Evolutionary conservation across 257 asterid species (phyloP), one percentile per base, ranked within the genome.

Genomic region (Solanum chiquidenum): DNA sequence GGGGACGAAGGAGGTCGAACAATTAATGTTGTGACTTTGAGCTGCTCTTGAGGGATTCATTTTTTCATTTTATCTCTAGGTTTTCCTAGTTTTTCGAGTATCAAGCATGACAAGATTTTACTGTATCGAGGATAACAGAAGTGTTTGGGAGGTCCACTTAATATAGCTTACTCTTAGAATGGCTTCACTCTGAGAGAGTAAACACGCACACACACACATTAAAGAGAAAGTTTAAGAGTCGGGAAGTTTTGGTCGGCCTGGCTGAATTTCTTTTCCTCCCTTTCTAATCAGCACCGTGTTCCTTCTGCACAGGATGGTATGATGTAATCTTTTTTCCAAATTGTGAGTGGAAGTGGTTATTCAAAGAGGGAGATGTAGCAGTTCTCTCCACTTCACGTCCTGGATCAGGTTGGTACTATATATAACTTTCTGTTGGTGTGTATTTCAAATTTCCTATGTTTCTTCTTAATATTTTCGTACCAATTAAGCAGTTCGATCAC

Each of bases 311-410:
- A 95, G 98, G 99, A 89, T 95, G 98, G 99, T 97, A 91, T 90
- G 99, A 97, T 92, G 99, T 94, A 89, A 93, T 95, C 89, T 90
- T 97, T 68, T 77, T 87, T 88, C 98, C 99, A 42, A 93, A 94
- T 29, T 91, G 91, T 82, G 98, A 96, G 87, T 76, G 91, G 92
- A 96, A 94, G 89, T 97, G 98, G 99, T 90, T 94, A 46, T 97
- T 97, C 90, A 97, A 97, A 91, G 99, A 97, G 88, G 99, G 99
- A 55, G 99, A 97, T 85, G 99, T 97, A 77, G 99, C 99, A 68
- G 99, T 97, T 91, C 95, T 97, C 83, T 97, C 99, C 84, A 91
- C 99, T 79, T 95, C 98, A 31, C 94, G 89, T 89, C 99, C 99
- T 87, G 98, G 97, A 89, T 89, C 98, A 90, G 99, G 99, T 97